Evolutionary conservation across 768 basidiomycete species (phyloP), one percentile per base, ranked within the genome.

Genomic region (Grammothele lineata): DNA sequence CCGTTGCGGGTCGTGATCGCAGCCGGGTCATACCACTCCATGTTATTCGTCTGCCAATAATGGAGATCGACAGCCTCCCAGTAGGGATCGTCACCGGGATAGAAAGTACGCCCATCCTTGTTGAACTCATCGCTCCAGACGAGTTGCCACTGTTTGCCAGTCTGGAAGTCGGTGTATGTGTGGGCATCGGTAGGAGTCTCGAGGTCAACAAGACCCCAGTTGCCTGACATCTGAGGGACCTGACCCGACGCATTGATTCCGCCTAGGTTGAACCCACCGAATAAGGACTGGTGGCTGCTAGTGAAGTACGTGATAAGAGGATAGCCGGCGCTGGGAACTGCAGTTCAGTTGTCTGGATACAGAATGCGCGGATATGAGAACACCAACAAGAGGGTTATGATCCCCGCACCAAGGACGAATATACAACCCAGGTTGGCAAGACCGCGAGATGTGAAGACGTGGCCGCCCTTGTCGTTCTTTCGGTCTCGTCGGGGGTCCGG

Each of bases 1-100:
- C 72, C 68, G 49, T 65, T 65, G 32, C 54, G 47, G 14, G 77
- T 76, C 2, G 70, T 69, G 47, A 65, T 67, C 3, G 85, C 82
- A n/a, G 70, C 79, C 0, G 92, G 92, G 59, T 87, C 86, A 62
- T 93, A 92, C 90, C 91, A 94, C 65, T 86, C 82, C 57, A 78
- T 53, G 55, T 80, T 76, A 47, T 71, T 71, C 3, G 77, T 75
- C 30, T 58, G 66, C 86, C 87, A 89, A 63, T 94, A 95, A 60
- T 92, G 81, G 23, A 92, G 63, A 61, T 93, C 83, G 7, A 74
- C 80, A 24, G 85, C 92, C 61, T 93, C 89, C 91, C 83, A 85
- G 63, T 69, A 93, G 62, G 73, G 80, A 75, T 75, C 92, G 69
- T 83, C 93, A 63, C 75, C 93, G 65, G 64, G 87, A 75, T 57